phyloP scores from a whole-genome alignment of 108 stramenopile species.

The Fragilariopsis cylindrus region DNA sequence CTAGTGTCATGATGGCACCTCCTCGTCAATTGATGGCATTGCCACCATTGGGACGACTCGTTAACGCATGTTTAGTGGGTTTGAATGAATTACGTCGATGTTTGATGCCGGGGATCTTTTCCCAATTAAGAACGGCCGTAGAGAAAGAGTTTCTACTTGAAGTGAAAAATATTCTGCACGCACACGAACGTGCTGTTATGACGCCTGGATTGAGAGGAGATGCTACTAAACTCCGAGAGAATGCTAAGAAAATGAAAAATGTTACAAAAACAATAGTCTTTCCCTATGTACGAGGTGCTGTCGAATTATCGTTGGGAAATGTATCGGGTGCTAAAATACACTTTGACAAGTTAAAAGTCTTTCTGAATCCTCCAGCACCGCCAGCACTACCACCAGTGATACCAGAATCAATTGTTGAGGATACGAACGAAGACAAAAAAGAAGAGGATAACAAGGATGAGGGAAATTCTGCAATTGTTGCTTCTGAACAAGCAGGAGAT shows the following conservation, averaged over 20 bases:
- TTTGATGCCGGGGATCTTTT: constrained; percentile 73
- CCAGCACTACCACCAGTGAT: constrained; percentile 24
- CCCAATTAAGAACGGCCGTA: constrained; percentile 41
- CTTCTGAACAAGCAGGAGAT: neutral
- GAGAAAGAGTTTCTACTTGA: constrained; percentile 37
- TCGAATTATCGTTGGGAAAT: constrained; percentile 77
- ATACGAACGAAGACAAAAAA: constrained; percentile 17
- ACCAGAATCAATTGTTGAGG: constrained; percentile 35
- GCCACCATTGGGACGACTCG: constrained; percentile 81
- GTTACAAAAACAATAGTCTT: constrained; percentile 53
- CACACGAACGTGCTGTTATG: constrained; percentile 72
- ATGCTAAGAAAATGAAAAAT: constrained; percentile 58
- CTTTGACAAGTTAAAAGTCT: constrained; percentile 38
- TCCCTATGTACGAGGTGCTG: constrained; percentile 61
- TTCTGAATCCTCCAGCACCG: constrained; percentile 13
- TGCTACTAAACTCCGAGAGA: constrained; percentile 62
- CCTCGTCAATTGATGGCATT: constrained; percentile 74
- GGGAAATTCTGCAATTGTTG: constrained; percentile 18
- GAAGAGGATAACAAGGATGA: constrained; percentile 19
- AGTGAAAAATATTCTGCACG: constrained; percentile 52
- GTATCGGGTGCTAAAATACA: constrained; percentile 26
- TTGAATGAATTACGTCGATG: constrained; percentile 87
- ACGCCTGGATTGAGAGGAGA: constrained; percentile 78
- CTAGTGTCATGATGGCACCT: constrained; percentile 41
- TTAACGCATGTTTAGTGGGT: constrained; percentile 75